These are phyloP conservation scores for Brassica balearica DNA, from an alignment of 441 rosid genomes.

Conservation along the genomic window DNA sequence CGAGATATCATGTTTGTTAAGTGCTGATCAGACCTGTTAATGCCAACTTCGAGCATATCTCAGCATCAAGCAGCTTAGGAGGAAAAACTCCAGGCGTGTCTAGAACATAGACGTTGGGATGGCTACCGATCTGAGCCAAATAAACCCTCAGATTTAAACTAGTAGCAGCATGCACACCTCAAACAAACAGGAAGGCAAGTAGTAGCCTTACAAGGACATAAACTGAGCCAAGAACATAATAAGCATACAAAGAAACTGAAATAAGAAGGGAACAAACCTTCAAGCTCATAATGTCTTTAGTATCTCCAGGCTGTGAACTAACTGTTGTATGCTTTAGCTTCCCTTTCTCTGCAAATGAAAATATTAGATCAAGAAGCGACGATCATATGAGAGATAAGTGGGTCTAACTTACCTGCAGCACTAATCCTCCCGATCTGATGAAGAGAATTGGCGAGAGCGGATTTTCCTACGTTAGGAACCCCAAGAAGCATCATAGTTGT, in stretches of 20 bases:
- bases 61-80: slow-evolving; percentile 40
- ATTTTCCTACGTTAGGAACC: slow-evolving; percentile 85
- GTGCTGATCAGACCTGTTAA: slow-evolving; percentile 60
- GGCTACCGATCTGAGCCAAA: slow-evolving; percentile 68
- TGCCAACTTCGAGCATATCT: slow-evolving; percentile 69
- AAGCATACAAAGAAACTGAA: slow-evolving; percentile 20
- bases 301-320: slow-evolving; percentile 79
- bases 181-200: slow-evolving; percentile 2
- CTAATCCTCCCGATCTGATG: slow-evolving; percentile 85
- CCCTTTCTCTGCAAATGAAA: slow-evolving; percentile 65
- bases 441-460: slow-evolving; percentile 78
- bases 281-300: slow-evolving; percentile 77
- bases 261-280: slow-evolving; percentile 61
- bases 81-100: slow-evolving; percentile 90
- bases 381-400: background rate
- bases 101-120: slow-evolving; percentile 63
- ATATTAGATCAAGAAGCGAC: slow-evolving; percentile 3
- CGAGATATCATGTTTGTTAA: background rate
- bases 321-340: slow-evolving; percentile 70
- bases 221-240: slow-evolving; percentile 1
- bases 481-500: slow-evolving; percentile 73
- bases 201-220: background rate
- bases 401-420: slow-evolving; percentile 66
- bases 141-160: background rate
- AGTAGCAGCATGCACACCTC: slow-evolving; percentile 12